Percentiles rank a stretch among this genome's conserved stretches.
Evolutionary conservation across 257 asterid species (phyloP).

Genomic region (Echites panduratus): DNA sequence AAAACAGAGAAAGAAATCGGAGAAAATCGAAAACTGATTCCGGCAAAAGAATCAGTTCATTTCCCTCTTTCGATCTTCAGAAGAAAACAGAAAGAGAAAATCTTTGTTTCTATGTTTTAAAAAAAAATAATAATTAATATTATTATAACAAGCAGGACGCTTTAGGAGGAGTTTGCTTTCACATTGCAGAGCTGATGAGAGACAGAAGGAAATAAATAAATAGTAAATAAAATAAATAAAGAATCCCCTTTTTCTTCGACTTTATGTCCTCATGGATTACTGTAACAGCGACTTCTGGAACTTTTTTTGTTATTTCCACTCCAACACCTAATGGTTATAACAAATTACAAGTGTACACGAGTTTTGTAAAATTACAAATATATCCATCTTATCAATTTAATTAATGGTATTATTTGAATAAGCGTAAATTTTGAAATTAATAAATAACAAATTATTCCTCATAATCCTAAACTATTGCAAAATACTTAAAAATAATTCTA

Average conservation of each 20-base stretch:
- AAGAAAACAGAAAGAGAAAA: background rate
- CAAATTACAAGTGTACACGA: too few relatives aligned
- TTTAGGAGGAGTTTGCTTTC: background rate
- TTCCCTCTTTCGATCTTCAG: background rate
- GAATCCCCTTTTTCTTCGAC: slow-evolving; percentile 2
- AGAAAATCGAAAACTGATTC: background rate
- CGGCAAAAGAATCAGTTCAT: background rate
- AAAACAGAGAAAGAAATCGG: too few relatives aligned
- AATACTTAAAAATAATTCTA: too few relatives aligned
- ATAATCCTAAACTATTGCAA: too few relatives aligned
- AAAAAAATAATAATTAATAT: too few relatives aligned
- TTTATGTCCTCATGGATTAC: background rate
- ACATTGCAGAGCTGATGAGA: background rate
- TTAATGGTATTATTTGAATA: too few relatives aligned
- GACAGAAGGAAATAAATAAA: background rate
- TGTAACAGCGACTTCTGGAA: slow-evolving; percentile 7
- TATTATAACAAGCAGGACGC: background rate
- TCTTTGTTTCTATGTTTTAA: too few relatives aligned
- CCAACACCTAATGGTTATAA: background rate
- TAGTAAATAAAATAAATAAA: background rate
- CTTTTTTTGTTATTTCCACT: background rate
- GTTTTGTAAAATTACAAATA: too few relatives aligned
- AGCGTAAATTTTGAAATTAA: too few relatives aligned
- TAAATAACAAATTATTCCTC: too few relatives aligned
- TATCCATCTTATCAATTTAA: too few relatives aligned